A percentile compares a stretch with the other conserved stretches of the same genome.
Conservation (phyloP, 2,329 filamentous ascomycete genomes). For the Sclerotinia spermophila region DNA sequence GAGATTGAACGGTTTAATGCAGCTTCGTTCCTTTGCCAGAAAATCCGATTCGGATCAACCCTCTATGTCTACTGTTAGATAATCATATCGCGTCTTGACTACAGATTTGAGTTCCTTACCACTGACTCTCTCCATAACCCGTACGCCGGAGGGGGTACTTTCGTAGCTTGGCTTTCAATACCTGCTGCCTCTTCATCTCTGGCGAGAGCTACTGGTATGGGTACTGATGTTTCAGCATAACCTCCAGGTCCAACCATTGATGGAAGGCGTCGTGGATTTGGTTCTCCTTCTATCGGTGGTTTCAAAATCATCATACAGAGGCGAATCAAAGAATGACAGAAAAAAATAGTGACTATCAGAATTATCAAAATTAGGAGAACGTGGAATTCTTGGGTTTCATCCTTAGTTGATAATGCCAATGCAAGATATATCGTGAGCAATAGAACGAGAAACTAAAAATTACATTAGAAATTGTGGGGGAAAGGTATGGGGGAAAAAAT, state of each 20-base stretch:
- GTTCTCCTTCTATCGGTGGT: constrained; percentile 37
- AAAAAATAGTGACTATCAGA: constrained; percentile 69
- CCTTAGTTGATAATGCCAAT: constrained; percentile 62
- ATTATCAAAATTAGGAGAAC: constrained; percentile 77
- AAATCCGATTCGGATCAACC: constrained; percentile 75
- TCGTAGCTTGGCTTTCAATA: constrained; percentile 51
- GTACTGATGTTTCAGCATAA: constrained; percentile 66
- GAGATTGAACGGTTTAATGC: constrained; percentile 24
- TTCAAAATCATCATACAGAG: constrained; percentile 62
- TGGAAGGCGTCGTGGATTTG: constrained; percentile 38
- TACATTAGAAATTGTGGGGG: constrained; percentile 17
- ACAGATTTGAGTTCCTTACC: constrained; percentile 48
- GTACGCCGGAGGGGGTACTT: constrained; percentile 74
- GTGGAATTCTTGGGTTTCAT: constrained; percentile 67
- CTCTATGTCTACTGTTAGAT: constrained; percentile 45
- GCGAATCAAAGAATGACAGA: constrained; percentile 73
- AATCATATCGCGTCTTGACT: background rate
- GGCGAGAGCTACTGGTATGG: constrained; percentile 73
- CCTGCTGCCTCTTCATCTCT: constrained; percentile 68
- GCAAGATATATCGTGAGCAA: constrained; percentile 51
- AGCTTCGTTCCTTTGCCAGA: constrained; percentile 63
- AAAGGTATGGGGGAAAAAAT: background rate
- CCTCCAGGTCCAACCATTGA: constrained; percentile 55
- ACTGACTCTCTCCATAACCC: constrained; percentile 81
- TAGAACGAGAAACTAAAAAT: constrained; percentile 30